Percentiles rank a stretch among this genome's conserved stretches.
Evolutionary conservation across 176 grass and related monocot species (phyloP).

Genomic region (Aegilops longissima): DNA sequence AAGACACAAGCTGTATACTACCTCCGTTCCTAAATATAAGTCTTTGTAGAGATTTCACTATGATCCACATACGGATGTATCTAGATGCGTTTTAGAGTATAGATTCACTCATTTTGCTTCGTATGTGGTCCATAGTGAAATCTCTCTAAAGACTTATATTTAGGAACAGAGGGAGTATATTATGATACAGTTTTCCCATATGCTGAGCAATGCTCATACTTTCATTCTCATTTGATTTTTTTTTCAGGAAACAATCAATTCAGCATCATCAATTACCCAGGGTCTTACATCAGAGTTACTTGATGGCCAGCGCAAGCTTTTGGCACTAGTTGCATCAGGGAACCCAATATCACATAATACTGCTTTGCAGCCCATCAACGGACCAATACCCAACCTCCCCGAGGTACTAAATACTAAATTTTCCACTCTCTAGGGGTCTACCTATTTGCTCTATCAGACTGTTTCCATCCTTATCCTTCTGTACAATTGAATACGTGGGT

Average conservation of each 20-base stretch:
- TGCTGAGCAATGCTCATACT: background rate
- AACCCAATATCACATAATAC: conserved; percentile 42
- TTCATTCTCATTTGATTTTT: conserved; percentile 32
- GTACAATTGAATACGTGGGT: background rate
- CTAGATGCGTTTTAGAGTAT: too few species aligned
- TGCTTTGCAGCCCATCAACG: conserved; percentile 55
- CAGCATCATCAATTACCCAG: conserved; percentile 73
- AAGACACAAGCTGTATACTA: background rate
- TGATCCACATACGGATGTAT: too few species aligned
- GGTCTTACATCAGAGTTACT: conserved; percentile 74
- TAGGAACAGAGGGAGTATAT: too few species aligned
- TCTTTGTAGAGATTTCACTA: too few species aligned
- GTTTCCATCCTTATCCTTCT: background rate
- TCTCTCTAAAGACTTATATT: too few species aligned
- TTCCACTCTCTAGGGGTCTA: background rate
- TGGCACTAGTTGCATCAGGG: conserved; percentile 64
- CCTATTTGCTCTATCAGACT: background rate
- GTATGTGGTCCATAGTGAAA: too few species aligned
- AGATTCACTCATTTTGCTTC: too few species aligned
- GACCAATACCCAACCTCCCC: conserved; percentile 52
- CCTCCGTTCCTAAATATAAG: too few species aligned
- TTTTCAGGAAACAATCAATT: conserved; percentile 75
- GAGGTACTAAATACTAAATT: conserved; percentile 43
- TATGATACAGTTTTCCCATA: background rate
- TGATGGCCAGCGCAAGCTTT: conserved; percentile 79